Evolutionary conservation across 2,329 filamentous ascomycete genomes (phyloP).

Genomic region (Alternaria arbusti): DNA sequence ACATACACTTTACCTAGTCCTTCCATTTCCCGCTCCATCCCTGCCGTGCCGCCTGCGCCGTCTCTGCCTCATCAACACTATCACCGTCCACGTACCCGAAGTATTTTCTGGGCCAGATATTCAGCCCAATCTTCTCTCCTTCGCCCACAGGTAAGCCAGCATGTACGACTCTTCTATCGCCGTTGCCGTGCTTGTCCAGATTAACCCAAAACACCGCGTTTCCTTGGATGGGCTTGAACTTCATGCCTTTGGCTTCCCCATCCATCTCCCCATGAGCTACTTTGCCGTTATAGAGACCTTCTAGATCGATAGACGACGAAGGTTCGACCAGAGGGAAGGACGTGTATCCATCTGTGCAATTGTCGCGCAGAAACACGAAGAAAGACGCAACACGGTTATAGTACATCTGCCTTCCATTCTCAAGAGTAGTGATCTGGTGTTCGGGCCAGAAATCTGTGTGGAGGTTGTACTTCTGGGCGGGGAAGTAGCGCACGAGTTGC

Average conservation of each 20-base stretch:
- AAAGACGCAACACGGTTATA: slow-evolving; percentile 34
- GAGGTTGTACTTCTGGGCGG: slow-evolving; percentile 30
- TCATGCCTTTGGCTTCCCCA: slow-evolving; percentile 42
- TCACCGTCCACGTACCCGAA: slow-evolving; percentile 13
- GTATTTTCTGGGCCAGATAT: slow-evolving; percentile 59
- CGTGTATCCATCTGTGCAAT: slow-evolving; percentile 32
- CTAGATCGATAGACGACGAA: slow-evolving; percentile 4
- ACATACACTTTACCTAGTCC: background rate
- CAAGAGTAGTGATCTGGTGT: slow-evolving; percentile 23
- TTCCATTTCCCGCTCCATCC: slow-evolving; percentile 19
- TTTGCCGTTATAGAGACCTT: slow-evolving; percentile 17
- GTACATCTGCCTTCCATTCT: slow-evolving; percentile 13
- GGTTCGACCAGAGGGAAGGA: slow-evolving; percentile 29
- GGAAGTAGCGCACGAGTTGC: slow-evolving; percentile 34
- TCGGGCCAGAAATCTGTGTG: slow-evolving; percentile 35
- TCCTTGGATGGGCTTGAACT: slow-evolving; percentile 61
- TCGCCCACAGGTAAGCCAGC: slow-evolving; percentile 61
- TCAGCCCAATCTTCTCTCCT: slow-evolving; percentile 65
- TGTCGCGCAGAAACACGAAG: slow-evolving; percentile 33
- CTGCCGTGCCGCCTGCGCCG: background rate
- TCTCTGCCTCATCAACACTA: background rate
- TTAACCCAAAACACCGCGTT: slow-evolving; percentile 68
- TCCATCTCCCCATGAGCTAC: slow-evolving; percentile 24
- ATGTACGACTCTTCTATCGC: slow-evolving; percentile 56
- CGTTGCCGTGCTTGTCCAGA: slow-evolving; percentile 53